Conservation (phyloP, 352 stramenopile species). For the Phytophthora hybrid region DNA sequence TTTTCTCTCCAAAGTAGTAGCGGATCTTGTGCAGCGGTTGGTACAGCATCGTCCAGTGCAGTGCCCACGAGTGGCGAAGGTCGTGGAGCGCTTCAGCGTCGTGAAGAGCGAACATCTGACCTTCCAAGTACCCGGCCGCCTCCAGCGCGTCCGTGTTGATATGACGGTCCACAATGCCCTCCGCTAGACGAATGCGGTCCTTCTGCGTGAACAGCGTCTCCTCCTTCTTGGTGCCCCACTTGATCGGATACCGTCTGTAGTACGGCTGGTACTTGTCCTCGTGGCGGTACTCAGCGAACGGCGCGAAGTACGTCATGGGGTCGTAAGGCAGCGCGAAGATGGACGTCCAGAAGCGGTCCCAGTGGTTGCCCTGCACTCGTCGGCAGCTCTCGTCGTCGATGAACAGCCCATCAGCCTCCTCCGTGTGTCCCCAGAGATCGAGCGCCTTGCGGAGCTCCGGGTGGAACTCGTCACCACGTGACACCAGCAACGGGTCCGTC, state of each 20-base stretch:
- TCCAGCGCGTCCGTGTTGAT: constrained; percentile 79
- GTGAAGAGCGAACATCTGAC: constrained; percentile 91
- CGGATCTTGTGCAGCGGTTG: constrained; percentile 91
- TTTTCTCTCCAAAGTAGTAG: constrained; percentile 93
- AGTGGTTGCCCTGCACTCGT: constrained; percentile 24
- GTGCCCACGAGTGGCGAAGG: constrained; percentile 78
- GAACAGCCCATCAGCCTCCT: constrained; percentile 76
- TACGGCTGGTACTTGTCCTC: constrained; percentile 81
- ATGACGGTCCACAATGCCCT: constrained; percentile 77
- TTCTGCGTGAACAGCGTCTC: constrained; percentile 85
- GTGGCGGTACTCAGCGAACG: constrained; percentile 80
- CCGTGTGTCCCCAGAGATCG: constrained; percentile 75
- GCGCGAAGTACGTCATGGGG: constrained; percentile 82
- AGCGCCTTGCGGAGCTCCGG: constrained; percentile 62
- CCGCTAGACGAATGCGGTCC: constrained; percentile 78
- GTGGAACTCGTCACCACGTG: constrained; percentile 70
- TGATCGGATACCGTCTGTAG: constrained; percentile 82
- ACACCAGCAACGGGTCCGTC: constrained; percentile 80
- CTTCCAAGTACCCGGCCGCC: constrained; percentile 58
- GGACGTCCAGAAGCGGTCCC: constrained; percentile 56
- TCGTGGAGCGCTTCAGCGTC: constrained; percentile 74
- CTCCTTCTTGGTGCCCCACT: constrained; percentile 73
- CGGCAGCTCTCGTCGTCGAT: constrained; percentile 57
- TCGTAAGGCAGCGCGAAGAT: constrained; percentile 79
- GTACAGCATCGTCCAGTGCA: constrained; percentile 77